Base-by-base conservation (phyloP, 2,329 filamentous ascomycete genomes). In the Bipolaris victoriae region DNA sequence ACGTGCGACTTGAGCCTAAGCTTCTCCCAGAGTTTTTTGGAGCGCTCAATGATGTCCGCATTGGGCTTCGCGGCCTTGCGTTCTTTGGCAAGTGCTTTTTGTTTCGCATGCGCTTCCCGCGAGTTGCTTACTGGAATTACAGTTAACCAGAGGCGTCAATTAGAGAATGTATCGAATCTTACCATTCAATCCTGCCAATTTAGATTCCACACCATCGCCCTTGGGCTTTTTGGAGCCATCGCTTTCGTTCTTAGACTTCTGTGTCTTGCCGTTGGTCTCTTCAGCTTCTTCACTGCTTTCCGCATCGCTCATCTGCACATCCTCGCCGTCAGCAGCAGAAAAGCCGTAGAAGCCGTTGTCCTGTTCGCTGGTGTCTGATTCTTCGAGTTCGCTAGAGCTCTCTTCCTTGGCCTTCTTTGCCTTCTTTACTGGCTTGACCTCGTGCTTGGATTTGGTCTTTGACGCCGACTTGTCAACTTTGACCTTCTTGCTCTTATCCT, bases 11-110 rank as follows among this genome's bases (percentile, higher is more conserved):
- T 98, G 68, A 91, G 84, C 64, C 95, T 89, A 73, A 99, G 80
- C 60, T 90, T 87, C 81, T 99, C 95, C 96, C 95, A 99, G 51
- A 99, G 85, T 81, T 97, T 96, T 83, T 99, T 99, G 52, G 91
- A 90, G 61, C 92, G 88, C 62, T 89, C 86, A 64, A 98, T 88
- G 71, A 90, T 87, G 75, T 98, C 93, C 72, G 94, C 92, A 66
- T 98, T 88, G 22, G 95, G 95, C 80, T 97, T 98, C 41, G 90
- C 89, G 36, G 91, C 89, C 82, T 93, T 97, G 67, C 96, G 91
- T 75, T 98, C 94, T 71, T 88, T 89, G 22, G 88, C 89, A 49
- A 97, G 82, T 62, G 89, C 89, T 78, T 94, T 97, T 79, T 99
- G 95, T 78, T 97, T 97, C 48, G 88, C 88, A 76, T 98, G 95